These are phyloP conservation scores for Calophaca sinica DNA, from an alignment of 306 rosid species.

Conservation along the genomic window DNA sequence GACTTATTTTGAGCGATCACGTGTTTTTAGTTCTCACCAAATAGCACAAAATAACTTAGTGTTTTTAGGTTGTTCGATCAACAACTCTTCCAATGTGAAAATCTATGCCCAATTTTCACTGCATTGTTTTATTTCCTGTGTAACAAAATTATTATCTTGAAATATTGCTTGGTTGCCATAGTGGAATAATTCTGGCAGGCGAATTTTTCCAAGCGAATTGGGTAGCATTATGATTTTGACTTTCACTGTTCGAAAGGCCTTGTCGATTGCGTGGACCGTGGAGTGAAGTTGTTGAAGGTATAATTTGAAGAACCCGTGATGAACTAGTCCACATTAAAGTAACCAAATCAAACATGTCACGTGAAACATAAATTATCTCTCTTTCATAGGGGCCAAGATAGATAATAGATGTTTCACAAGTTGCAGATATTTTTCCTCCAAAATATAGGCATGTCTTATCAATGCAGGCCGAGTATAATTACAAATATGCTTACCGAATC, in stretches of 20 bases:
- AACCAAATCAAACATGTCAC: constrained; percentile 55
- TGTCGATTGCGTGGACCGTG: constrained; percentile 17
- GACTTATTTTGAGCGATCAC: neutral
- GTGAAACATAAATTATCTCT: constrained; percentile 50
- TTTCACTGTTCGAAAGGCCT: constrained; percentile 26
- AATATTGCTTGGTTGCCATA: neutral
- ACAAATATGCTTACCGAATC: constrained; percentile 40
- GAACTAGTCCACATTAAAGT: constrained; percentile 36
- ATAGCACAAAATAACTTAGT: neutral
- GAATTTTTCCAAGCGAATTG: constrained; percentile 3
- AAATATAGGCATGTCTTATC: constrained; percentile 33
- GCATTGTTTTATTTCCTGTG: constrained; percentile 13
- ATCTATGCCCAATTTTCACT: constrained; percentile 13
- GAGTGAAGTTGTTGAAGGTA: constrained; percentile 39
- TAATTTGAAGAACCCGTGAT: constrained; percentile 53
- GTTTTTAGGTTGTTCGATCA: neutral
- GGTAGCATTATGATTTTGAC: constrained; percentile 39
- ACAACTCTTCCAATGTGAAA: neutral
- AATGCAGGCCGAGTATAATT: constrained; percentile 24
- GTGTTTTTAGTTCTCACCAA: constrained; percentile 29
- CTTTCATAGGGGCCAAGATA: constrained; percentile 33
- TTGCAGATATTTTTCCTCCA: constrained; percentile 32
- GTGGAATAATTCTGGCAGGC: neutral
- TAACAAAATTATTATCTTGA: constrained; percentile 7
- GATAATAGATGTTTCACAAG: constrained; percentile 28